Evolutionary conservation across 179 eudicot species (phyloP).

Genomic region (Beta lomatogona): DNA sequence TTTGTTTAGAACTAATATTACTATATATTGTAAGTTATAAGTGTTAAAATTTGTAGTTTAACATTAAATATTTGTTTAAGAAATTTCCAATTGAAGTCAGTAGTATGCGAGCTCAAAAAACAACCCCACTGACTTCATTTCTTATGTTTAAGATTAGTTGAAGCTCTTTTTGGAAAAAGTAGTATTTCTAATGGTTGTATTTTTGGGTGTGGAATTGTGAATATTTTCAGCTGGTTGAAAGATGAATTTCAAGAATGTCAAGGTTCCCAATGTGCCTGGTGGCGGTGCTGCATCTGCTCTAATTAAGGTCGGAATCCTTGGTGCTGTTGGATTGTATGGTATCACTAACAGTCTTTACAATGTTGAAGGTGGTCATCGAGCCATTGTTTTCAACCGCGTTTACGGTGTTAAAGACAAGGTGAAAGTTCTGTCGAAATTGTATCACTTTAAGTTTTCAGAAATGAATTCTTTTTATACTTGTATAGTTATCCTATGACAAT

Average conservation of each 20-base stretch:
- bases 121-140: no score
- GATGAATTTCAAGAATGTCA: slow-evolving; percentile 83
- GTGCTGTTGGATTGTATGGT: slow-evolving; percentile 65
- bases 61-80: no score
- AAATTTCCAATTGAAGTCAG: no score
- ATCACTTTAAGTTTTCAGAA: background rate
- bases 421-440: background rate
- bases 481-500: background rate
- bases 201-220: slow-evolving; percentile 9
- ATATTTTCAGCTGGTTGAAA: slow-evolving; percentile 21
- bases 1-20: no score
- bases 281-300: slow-evolving; percentile 70
- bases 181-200: background rate
- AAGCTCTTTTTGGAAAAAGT: no score
- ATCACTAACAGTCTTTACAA: slow-evolving; percentile 74
- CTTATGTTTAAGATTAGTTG: no score
- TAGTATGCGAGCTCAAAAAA: no score
- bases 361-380: slow-evolving; percentile 95
- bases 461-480: background rate
- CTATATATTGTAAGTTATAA: no score
- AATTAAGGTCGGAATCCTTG: slow-evolving; percentile 58
- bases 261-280: slow-evolving; percentile 79
- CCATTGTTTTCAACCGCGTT: slow-evolving; percentile 66
- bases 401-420: slow-evolving; percentile 51
- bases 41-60: no score